Percentiles rank a stretch among this genome's conserved stretches.
Evolutionary conservation across 1,139 yeast genomes (phyloP).

Genomic region (Pichia sp.): DNA sequence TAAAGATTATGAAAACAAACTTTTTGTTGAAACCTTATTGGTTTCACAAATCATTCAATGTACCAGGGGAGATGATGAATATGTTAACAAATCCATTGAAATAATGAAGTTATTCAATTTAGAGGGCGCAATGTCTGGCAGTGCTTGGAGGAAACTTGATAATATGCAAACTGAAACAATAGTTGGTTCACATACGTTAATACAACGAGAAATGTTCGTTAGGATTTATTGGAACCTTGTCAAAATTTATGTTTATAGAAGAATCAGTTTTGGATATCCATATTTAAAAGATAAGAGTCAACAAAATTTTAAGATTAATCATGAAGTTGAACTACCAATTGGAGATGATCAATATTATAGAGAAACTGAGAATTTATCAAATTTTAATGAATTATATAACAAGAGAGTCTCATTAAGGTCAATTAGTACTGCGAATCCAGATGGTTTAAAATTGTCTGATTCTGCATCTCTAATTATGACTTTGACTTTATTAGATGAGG

Average conservation of each 20-base stretch:
- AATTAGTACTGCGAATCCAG: conserved; percentile 17
- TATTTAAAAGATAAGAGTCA: conserved; percentile 24
- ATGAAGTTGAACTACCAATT: conserved; percentile 29
- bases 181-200: conserved; percentile 30
- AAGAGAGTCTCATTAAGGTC: conserved; percentile 13
- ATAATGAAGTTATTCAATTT: conserved; percentile 30
- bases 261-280: conserved; percentile 39
- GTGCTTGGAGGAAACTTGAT: background rate
- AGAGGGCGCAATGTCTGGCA: background rate
- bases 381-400: conserved; percentile 15
- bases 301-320: conserved; percentile 14
- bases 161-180: conserved; percentile 15
- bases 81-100: conserved; percentile 23
- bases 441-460: conserved; percentile 15
- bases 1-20: conserved; percentile 34
- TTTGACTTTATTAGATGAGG: conserved; percentile 29
- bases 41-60: conserved; percentile 23
- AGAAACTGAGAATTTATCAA: conserved; percentile 14
- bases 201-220: conserved; percentile 34
- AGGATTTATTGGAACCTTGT: conserved; percentile 41
- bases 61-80: conserved; percentile 25
- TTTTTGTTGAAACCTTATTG: conserved; percentile 26
- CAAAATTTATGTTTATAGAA: conserved; percentile 31
- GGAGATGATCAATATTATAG: conserved; percentile 27
- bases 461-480: conserved; percentile 22